Conservation (phyloP, 768 basidiomycete species). For the Boletus sp. region DNA sequence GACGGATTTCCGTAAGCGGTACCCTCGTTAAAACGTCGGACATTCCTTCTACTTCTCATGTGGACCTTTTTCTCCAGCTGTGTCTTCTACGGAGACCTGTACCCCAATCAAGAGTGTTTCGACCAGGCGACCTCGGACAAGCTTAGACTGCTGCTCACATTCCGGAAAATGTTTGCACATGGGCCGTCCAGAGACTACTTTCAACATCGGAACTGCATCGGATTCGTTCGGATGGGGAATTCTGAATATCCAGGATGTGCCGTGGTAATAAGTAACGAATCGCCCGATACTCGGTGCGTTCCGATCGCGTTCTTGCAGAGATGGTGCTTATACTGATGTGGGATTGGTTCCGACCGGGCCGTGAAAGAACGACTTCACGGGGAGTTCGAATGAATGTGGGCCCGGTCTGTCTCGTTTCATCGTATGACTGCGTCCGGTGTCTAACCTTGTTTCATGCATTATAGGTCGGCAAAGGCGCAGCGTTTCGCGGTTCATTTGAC, state of each 20-base stretch:
- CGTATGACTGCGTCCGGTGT: neutral
- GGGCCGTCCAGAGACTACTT: conserved; percentile 64
- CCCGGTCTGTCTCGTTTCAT: conserved; percentile 40
- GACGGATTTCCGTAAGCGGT: conserved; percentile 69
- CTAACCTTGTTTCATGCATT: conserved; percentile 14
- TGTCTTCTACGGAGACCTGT: conserved; percentile 85
- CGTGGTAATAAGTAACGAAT: conserved; percentile 66
- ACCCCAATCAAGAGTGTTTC: conserved; percentile 68
- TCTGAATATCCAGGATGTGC: conserved; percentile 56
- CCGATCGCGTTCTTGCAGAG: neutral
- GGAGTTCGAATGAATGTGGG: conserved; percentile 64
- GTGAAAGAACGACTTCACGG: conserved; percentile 22
- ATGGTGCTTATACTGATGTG: neutral
- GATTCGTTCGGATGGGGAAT: conserved; percentile 71
- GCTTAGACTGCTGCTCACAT: conserved; percentile 54
- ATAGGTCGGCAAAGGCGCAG: conserved; percentile 33
- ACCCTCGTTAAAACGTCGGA: neutral
- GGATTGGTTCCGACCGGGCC: neutral
- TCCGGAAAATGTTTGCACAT: conserved; percentile 66
- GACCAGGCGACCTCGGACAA: conserved; percentile 49
- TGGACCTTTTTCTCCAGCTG: conserved; percentile 47
- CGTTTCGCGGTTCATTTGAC: conserved; percentile 51
- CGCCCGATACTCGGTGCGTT: conserved; percentile 15
- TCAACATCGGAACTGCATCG: conserved; percentile 60
- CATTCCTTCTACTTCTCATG: neutral